phyloP scores from a whole-genome alignment of 305 asterid genomes.

The Ilex paraguariensis region DNA sequence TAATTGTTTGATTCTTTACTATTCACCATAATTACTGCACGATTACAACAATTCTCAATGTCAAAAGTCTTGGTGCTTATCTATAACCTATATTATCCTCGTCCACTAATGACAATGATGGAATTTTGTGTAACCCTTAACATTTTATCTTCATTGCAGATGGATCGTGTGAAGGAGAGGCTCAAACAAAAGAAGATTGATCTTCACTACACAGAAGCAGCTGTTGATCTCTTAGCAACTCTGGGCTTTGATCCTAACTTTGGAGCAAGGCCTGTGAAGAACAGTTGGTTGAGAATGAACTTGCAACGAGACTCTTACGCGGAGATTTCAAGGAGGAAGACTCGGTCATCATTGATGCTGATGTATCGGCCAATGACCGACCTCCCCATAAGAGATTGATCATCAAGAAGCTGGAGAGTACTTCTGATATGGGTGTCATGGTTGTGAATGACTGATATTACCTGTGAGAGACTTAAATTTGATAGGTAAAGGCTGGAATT shows the following conservation, averaged over 20 bases:
- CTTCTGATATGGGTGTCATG: slow-evolving; percentile 24
- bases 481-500: too few species aligned
- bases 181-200: slow-evolving; percentile 66
- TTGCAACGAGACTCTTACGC: slow-evolving; percentile 65
- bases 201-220: slow-evolving; percentile 47
- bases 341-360: slow-evolving; percentile 48
- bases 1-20: too few species aligned
- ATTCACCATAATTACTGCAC: too few species aligned
- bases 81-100: too few species aligned
- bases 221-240: slow-evolving; percentile 50
- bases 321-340: slow-evolving; percentile 71
- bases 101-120: too few species aligned
- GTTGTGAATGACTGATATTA: slow-evolving; percentile 12
- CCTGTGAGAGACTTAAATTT: too few species aligned
- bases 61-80: too few species aligned
- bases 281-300: slow-evolving; percentile 85
- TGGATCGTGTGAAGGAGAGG: slow-evolving; percentile 63
- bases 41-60: too few species aligned
- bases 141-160: slow-evolving; percentile 28
- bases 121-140: too few species aligned
- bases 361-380: slow-evolving; percentile 22
- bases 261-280: slow-evolving; percentile 93
- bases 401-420: slow-evolving; percentile 34
- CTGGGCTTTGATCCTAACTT: slow-evolving; percentile 82
- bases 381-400: slow-evolving; percentile 37